phyloP scores from a whole-genome alignment of 768 basidiomycete species.

The Lentinula raphanica region DNA sequence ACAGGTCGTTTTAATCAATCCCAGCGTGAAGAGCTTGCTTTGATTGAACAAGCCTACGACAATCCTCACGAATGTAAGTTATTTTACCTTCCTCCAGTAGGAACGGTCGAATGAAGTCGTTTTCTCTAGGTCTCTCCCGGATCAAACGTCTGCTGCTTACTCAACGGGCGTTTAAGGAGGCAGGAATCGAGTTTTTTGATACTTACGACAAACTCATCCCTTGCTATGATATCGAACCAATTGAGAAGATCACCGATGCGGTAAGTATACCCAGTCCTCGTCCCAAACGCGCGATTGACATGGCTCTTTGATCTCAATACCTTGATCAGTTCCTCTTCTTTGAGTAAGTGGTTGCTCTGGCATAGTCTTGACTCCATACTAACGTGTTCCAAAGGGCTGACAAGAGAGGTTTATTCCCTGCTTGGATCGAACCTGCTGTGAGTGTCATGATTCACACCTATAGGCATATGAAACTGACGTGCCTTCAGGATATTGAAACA shows the following conservation, averaged over 20 bases:
- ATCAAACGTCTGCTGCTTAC: slow-evolving; percentile 97
- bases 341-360: slow-evolving; percentile 43
- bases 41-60: slow-evolving; percentile 99
- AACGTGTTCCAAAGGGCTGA: slow-evolving; percentile 54
- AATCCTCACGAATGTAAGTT: slow-evolving; percentile 93
- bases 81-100: not conserved
- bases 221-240: slow-evolving; percentile 98
- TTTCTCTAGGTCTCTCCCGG: slow-evolving; percentile 68
- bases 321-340: slow-evolving; percentile 99
- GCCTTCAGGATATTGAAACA: slow-evolving; percentile 76
- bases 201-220: slow-evolving; percentile 98
- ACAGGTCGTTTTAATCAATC: slow-evolving; percentile 87
- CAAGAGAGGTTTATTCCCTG: slow-evolving; percentile 95
- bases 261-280: slow-evolving; percentile 34
- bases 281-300: not conserved
- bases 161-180: slow-evolving; percentile 97
- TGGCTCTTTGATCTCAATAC: slow-evolving; percentile 44
- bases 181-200: slow-evolving; percentile 96
- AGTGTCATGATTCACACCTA: slow-evolving; percentile 13
- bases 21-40: slow-evolving; percentile 94
- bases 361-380: not conserved
- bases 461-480: slow-evolving; percentile 4
- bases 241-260: slow-evolving; percentile 99
- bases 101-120: slow-evolving; percentile 6
- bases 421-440: slow-evolving; percentile 96